Evolutionary conservation across 768 basidiomycete genomes (phyloP).

Genomic region (Tricholoma furcatifolium): DNA sequence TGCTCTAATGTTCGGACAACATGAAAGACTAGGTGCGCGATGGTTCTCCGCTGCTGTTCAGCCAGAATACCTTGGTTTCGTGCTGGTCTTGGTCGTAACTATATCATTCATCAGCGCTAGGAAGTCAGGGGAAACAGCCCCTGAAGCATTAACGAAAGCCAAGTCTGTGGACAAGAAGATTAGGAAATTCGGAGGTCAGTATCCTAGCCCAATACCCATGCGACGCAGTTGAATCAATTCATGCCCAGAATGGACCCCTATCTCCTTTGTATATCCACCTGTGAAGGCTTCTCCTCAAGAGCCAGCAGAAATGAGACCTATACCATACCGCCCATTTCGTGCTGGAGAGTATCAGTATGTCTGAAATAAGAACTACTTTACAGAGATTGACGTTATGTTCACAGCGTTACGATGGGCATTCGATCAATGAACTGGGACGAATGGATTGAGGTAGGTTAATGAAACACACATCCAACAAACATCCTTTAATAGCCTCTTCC

Average conservation of each 20-base stretch:
- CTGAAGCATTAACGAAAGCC: not conserved
- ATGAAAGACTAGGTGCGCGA: not conserved
- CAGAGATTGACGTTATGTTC: not conserved
- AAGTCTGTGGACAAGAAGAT: not conserved
- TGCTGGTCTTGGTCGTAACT: not conserved
- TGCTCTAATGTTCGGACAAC: constrained; percentile 3
- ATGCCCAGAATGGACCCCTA: constrained; percentile 50
- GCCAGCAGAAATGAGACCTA: constrained; percentile 47
- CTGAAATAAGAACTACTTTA: not conserved
- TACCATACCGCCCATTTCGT: constrained; percentile 66
- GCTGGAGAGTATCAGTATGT: constrained; percentile 64
- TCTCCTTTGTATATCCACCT: constrained; percentile 49
- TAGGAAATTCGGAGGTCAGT: constrained; percentile 13
- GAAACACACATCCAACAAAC: not conserved
- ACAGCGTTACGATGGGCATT: constrained; percentile 24
- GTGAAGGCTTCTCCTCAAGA: constrained; percentile 40
- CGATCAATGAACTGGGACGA: constrained; percentile 60
- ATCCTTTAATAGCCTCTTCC: not conserved
- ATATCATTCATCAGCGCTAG: not conserved
- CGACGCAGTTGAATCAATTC: not conserved
- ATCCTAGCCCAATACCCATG: not conserved
- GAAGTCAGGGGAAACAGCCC: not conserved
- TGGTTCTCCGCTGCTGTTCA: not conserved
- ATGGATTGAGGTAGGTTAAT: constrained; percentile 62
- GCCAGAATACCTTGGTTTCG: not conserved